Evolutionary conservation across 2,329 filamentous ascomycete genomes (phyloP), one percentile per base, ranked within the genome.

Genomic region (Alternaria ventricosa): DNA sequence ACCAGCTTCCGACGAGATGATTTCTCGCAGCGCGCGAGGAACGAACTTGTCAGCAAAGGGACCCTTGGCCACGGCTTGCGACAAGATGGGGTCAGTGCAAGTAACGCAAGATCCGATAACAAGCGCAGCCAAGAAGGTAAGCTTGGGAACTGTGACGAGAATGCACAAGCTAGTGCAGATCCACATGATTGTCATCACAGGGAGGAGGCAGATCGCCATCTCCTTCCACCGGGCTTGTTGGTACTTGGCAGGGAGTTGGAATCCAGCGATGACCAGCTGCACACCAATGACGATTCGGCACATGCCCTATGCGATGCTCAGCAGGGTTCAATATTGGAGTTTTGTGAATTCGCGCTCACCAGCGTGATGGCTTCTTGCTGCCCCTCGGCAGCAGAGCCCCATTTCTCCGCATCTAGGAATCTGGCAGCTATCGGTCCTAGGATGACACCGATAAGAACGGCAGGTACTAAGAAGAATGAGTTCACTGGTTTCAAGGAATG

Each of bases 121-220:
- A 44, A 90, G 78, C 1, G 86, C 83, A 3, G 71, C 63, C 13
- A 76, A 63, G 13, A 88, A 79, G 0, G 84, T 84, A 10, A 89
- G 63, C 23, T 86, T 85, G 0, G 87, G 87, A 3, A 89, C 79
- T 11, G 84, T 85, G 6, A 85, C 79, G 30, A 87, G 75, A 46
- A 90, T 82, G 64, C 87, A 89, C 3, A 83, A 79, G 0, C 85
- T 86, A 0, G 87, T 89, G 67, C 79, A 82, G 7, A 90, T 73
- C 88, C 88, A 90, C 84, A 88, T 88, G 55, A 88, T 77, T 1
- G 86, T 86, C 88, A 89, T 89, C 65, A 88, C 80, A 3, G 87
- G 87, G 7, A 89, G 68, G 6, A 90, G 78, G 46, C 84, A 86
- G 9, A 89, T 81, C 5, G 82, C 74, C 76, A 89, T 83, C 60